These are phyloP conservation scores for Venturia aucupariae DNA, from an alignment of 2,329 filamentous ascomycete genomes.

Conservation along the genomic window DNA sequence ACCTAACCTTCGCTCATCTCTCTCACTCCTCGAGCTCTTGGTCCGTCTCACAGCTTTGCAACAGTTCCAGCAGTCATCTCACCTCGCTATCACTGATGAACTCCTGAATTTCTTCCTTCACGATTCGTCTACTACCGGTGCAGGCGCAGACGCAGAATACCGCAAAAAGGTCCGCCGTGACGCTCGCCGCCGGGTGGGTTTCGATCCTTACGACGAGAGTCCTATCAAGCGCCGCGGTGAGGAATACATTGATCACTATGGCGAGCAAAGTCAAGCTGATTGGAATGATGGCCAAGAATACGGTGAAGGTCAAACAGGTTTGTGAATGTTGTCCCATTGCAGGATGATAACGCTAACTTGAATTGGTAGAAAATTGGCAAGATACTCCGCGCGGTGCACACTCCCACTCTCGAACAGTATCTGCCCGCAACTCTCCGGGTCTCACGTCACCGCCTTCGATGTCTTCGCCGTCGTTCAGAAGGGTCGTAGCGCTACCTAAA, in stretches of 20 bases:
- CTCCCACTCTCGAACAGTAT: constrained; percentile 2
- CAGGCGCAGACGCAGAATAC: constrained; percentile 51
- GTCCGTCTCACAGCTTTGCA: constrained; percentile 79
- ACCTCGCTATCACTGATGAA: constrained; percentile 84
- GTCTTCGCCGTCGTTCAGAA: background rate
- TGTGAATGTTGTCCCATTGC: background rate
- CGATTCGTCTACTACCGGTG: constrained; percentile 57
- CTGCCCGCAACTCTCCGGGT: constrained; percentile 4
- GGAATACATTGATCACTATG: constrained; percentile 42
- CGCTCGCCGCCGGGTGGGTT: constrained; percentile 54
- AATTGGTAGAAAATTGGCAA: background rate
- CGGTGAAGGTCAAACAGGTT: background rate
- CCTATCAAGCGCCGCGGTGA: constrained; percentile 57
- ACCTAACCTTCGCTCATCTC: constrained; percentile 52
- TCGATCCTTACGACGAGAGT: constrained; percentile 64
- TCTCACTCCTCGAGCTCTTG: constrained; percentile 81
- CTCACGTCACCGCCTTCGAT: background rate
- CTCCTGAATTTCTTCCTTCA: constrained; percentile 80
- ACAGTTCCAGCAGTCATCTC: constrained; percentile 82
- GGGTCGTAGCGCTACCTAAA: background rate
- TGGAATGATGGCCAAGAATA: background rate
- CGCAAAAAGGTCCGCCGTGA: constrained; percentile 51
- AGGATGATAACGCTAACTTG: background rate
- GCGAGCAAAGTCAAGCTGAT: background rate
- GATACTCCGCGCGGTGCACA: background rate